Conservation (phyloP, 2,329 filamentous ascomycete genomes). For the Pestalotiopsis sp. region DNA sequence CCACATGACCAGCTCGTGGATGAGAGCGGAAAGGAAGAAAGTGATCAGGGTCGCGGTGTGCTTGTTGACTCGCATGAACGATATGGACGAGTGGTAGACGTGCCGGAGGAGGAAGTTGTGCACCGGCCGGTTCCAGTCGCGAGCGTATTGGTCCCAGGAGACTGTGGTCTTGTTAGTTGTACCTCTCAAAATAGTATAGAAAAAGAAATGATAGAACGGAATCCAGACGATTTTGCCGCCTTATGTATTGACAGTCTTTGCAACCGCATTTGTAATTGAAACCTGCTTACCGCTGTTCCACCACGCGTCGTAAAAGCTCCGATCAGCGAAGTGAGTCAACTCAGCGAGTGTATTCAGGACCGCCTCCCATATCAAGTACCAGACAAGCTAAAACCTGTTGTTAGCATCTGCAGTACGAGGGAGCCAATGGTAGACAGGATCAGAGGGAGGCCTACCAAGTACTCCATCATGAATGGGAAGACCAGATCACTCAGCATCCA, state of each 20-base stretch:
- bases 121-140: slow-evolving; percentile 79
- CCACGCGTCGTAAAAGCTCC: slow-evolving; percentile 69
- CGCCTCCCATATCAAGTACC: slow-evolving; percentile 82
- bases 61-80: slow-evolving; percentile 68
- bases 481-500: slow-evolving; percentile 75
- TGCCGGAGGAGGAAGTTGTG: slow-evolving; percentile 77
- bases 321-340: slow-evolving; percentile 74
- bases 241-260: no score
- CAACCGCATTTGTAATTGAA: neutral
- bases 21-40: slow-evolving; percentile 69
- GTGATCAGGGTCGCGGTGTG: slow-evolving; percentile 73
- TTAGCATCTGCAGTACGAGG: neutral
- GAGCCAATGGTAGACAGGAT: neutral
- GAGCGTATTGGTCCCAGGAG: slow-evolving; percentile 74
- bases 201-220: no score
- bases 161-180: slow-evolving; percentile 30
- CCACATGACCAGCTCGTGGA: slow-evolving; percentile 79
- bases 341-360: slow-evolving; percentile 76
- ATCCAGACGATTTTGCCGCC: no score
- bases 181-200: no score
- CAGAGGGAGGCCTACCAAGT: slow-evolving; percentile 45
- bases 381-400: slow-evolving; percentile 50
- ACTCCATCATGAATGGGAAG: slow-evolving; percentile 79
- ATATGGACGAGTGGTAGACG: slow-evolving; percentile 78
- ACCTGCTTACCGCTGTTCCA: slow-evolving; percentile 54